Evolutionary conservation across 2,329 filamentous ascomycete species (phyloP).

Genomic region (Zymoseptoria brevis): DNA sequence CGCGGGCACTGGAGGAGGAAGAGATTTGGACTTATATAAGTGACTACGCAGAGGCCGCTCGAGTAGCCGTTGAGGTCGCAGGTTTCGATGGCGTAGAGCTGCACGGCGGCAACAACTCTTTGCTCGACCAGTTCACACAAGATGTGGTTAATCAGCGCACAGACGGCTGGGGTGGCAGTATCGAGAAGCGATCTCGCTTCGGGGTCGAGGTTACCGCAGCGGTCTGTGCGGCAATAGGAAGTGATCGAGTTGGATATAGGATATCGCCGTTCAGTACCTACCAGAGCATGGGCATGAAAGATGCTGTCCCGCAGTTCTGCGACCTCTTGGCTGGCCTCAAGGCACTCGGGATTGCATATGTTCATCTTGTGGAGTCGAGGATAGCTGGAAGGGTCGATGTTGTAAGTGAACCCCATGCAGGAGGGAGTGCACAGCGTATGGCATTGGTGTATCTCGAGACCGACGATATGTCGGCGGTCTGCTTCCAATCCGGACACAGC

Average conservation of each 20-base stretch:
- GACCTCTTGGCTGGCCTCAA: slow-evolving; percentile 48
- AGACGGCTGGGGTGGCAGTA: slow-evolving; percentile 41
- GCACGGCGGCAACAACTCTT: slow-evolving; percentile 44
- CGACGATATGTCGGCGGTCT: slow-evolving; percentile 5
- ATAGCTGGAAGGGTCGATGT: slow-evolving; percentile 38
- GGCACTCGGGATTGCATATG: slow-evolving; percentile 49
- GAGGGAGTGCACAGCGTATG: not conserved
- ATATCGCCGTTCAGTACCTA: slow-evolving; percentile 54
- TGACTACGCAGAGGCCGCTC: slow-evolving; percentile 37
- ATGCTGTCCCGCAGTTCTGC: slow-evolving; percentile 57
- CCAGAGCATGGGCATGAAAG: slow-evolving; percentile 47
- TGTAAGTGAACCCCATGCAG: not conserved
- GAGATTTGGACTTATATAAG: slow-evolving; percentile 28
- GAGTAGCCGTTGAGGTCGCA: slow-evolving; percentile 38
- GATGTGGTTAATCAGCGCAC: slow-evolving; percentile 48
- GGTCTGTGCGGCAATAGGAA: slow-evolving; percentile 44
- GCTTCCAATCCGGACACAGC: not conserved
- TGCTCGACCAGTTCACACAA: slow-evolving; percentile 59
- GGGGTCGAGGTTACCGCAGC: slow-evolving; percentile 47
- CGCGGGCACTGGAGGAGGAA: slow-evolving; percentile 31
- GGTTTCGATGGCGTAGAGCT: slow-evolving; percentile 56
- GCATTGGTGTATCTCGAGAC: slow-evolving; percentile 24
- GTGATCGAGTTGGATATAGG: slow-evolving; percentile 47
- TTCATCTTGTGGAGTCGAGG: slow-evolving; percentile 55
- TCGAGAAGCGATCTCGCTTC: slow-evolving; percentile 45